Evolutionary conservation across 345 rosid species (phyloP).

Genomic region (Euphorbia lathyris): DNA sequence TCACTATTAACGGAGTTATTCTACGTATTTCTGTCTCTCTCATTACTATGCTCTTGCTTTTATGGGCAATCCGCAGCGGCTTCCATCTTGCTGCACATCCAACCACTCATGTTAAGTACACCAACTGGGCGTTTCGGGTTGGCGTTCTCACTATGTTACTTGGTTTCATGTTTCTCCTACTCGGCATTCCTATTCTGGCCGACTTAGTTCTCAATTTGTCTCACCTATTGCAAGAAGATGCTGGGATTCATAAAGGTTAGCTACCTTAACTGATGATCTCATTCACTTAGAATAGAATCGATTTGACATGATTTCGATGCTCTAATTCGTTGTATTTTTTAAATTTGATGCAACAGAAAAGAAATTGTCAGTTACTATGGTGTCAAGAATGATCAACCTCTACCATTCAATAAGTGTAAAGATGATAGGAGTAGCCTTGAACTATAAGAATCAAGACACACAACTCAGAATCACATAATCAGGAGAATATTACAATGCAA

Average conservation of each 20-base stretch:
- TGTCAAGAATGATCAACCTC: background rate
- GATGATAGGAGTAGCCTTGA: background rate
- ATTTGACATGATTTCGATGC: background rate
- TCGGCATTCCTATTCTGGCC: slow-evolving; percentile 33
- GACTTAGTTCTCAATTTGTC: slow-evolving; percentile 33
- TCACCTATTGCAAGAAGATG: slow-evolving; percentile 26
- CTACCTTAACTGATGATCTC: background rate
- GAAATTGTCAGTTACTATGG: background rate
- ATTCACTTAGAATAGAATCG: background rate
- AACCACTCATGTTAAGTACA: slow-evolving; percentile 8
- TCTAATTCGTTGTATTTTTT: background rate
- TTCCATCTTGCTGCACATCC: slow-evolving; percentile 30
- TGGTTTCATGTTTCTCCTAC: slow-evolving; percentile 24
- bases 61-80: slow-evolving; percentile 30
- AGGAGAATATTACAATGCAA: background rate
- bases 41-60: slow-evolving; percentile 19
- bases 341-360: background rate
- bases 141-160: slow-evolving; percentile 28
- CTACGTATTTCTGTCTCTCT: slow-evolving; percentile 14
- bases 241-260: slow-evolving; percentile 21
- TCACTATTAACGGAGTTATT: slow-evolving; percentile 3
- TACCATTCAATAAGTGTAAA: background rate
- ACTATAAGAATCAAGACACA: background rate
- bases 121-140: slow-evolving; percentile 25
- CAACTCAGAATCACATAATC: background rate